These are phyloP conservation scores for Diaporthe ilicicola DNA, from an alignment of 2,329 filamentous ascomycete genomes.

Conservation along the genomic window DNA sequence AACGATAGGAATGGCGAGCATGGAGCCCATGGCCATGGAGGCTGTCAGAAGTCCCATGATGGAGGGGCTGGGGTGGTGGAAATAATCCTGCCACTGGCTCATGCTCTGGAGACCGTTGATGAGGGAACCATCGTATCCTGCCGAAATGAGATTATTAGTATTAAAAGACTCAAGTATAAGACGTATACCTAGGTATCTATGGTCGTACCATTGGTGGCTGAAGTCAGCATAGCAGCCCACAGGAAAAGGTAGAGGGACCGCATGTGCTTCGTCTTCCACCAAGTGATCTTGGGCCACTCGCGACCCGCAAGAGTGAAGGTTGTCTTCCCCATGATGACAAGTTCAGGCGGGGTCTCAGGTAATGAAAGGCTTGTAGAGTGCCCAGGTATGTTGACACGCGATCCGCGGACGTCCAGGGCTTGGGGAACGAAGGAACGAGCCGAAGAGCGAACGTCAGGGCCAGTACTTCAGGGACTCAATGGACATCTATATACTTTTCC, in stretches of 20 bases:
- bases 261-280: constrained; percentile 43
- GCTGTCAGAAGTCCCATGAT: constrained; percentile 52
- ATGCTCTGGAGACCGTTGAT: constrained; percentile 58
- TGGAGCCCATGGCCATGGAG: constrained; percentile 55
- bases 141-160: neutral
- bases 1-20: constrained; percentile 54
- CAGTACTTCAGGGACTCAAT: neutral
- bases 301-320: constrained; percentile 39
- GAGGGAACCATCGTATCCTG: constrained; percentile 53
- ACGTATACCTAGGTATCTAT: too few species aligned
- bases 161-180: neutral
- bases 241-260: constrained; percentile 44
- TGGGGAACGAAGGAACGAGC: neutral
- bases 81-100: constrained; percentile 49
- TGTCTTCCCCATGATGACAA: constrained; percentile 35
- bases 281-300: constrained; percentile 41
- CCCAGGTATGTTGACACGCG: neutral
- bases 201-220: constrained; percentile 45
- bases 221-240: constrained; percentile 45
- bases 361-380: neutral
- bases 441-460: neutral
- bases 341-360: neutral
- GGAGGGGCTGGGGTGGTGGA: constrained; percentile 43
- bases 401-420: neutral
- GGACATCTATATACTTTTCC: constrained; percentile 20